Conservation (phyloP, 1,284 basidiomycete species). For the Cryptococcus floricola region DNA sequence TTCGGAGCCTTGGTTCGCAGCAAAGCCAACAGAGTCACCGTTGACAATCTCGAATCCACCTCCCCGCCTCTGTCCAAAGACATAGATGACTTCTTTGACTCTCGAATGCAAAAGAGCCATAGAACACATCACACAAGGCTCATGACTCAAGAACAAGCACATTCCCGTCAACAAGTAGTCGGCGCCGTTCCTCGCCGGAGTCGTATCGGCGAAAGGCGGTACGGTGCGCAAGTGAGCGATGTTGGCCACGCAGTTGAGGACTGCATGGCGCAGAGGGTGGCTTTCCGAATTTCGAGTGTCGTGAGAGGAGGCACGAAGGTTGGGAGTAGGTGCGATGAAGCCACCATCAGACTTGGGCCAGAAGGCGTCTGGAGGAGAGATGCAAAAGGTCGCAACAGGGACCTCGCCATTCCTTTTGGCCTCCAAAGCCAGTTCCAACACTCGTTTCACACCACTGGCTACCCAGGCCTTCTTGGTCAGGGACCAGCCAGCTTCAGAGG, state of each 20-base stretch:
- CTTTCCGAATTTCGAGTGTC: slow-evolving; percentile 65
- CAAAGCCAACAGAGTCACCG: slow-evolving; percentile 53
- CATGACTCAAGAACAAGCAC: slow-evolving; percentile 81
- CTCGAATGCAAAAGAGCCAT: slow-evolving; percentile 91
- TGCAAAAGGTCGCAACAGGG: slow-evolving; percentile 71
- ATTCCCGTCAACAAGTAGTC: slow-evolving; percentile 81
- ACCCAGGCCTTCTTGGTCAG: slow-evolving; percentile 66
- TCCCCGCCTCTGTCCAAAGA: slow-evolving; percentile 53
- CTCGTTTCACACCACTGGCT: slow-evolving; percentile 59
- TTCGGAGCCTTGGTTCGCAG: too few species aligned
- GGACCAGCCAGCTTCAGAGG: slow-evolving; percentile 59
- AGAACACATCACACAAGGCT: slow-evolving; percentile 91
- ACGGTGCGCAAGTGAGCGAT: slow-evolving; percentile 54
- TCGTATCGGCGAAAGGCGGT: slow-evolving; percentile 42
- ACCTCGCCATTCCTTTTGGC: slow-evolving; percentile 60
- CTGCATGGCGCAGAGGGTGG: slow-evolving; percentile 79
- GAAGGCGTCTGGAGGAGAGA: slow-evolving; percentile 57
- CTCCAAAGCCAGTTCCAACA: slow-evolving; percentile 56
- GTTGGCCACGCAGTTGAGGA: slow-evolving; percentile 67
- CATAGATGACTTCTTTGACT: slow-evolving; percentile 74
- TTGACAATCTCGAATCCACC: slow-evolving; percentile 58
- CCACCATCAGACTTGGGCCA: slow-evolving; percentile 44
- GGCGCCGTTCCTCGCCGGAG: slow-evolving; percentile 57
- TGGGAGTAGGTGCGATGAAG: slow-evolving; percentile 53
- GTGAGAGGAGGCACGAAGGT: slow-evolving; percentile 50